A percentile compares a stretch with the other conserved stretches of the same genome.
These are phyloP conservation scores for Gonium pectorale DNA, from an alignment of 139 green algal species.

Conservation along the genomic window DNA sequence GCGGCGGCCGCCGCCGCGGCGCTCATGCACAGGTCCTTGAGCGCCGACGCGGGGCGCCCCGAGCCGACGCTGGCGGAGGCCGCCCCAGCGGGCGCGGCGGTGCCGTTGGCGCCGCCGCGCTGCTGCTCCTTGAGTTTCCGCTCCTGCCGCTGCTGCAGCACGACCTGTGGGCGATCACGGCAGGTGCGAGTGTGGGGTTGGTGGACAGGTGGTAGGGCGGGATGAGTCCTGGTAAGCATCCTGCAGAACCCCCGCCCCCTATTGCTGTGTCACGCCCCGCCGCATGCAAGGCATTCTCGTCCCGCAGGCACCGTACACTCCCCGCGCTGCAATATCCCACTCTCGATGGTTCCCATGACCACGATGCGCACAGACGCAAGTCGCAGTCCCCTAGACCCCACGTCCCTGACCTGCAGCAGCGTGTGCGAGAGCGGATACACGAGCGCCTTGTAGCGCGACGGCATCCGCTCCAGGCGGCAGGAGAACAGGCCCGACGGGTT, in stretches of 20 bases:
- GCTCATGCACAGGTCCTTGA: constrained; percentile 14
- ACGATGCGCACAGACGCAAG: too few relatives aligned
- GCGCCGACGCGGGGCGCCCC: background rate
- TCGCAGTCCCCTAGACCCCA: background rate
- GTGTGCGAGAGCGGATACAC: constrained; percentile 38
- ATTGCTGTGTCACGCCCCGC: too few relatives aligned
- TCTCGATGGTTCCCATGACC: too few relatives aligned
- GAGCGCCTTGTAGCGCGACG: constrained; percentile 43
- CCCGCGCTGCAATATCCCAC: too few relatives aligned
- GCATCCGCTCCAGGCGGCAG: constrained; percentile 21
- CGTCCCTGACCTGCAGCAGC: constrained; percentile 28
- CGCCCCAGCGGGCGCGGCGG: background rate
- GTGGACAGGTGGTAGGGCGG: too few relatives aligned
- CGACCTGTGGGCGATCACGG: too few relatives aligned
- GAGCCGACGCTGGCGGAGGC: constrained; percentile 6
- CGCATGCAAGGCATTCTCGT: too few relatives aligned
- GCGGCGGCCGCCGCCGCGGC: constrained; percentile 2
- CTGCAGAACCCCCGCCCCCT: too few relatives aligned
- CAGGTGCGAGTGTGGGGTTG: too few relatives aligned
- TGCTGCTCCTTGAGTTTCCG: constrained; percentile 15
- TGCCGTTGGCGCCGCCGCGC: background rate
- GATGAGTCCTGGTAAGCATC: too few relatives aligned
- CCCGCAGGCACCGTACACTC: too few relatives aligned
- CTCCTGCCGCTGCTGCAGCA: constrained; percentile 29
- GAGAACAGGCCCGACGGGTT: constrained; percentile 35